Percentiles rank a stretch among this genome's conserved stretches.
phyloP scores from a whole-genome alignment of 345 rosid genomes.

The Hibiscus mutabilis region DNA sequence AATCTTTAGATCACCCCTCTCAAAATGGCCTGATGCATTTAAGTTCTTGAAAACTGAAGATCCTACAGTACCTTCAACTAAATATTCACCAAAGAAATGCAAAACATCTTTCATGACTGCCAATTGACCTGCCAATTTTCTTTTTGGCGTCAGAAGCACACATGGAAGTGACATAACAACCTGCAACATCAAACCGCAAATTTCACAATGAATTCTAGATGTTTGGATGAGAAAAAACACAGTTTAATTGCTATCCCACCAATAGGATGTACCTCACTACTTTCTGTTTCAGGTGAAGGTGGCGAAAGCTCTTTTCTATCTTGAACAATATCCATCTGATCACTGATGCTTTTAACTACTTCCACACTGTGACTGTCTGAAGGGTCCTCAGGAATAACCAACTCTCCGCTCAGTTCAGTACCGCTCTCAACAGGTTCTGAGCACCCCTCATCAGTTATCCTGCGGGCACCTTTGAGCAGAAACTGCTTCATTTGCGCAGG shows the following conservation, averaged over 20 bases:
- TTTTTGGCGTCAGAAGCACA: slow-evolving; percentile 82
- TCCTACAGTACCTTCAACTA: slow-evolving; percentile 92
- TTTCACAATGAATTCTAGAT: slow-evolving; percentile 16
- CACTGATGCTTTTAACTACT: slow-evolving; percentile 47
- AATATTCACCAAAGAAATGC: slow-evolving; percentile 86
- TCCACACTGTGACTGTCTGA: slow-evolving; percentile 37
- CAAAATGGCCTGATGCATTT: slow-evolving; percentile 39
- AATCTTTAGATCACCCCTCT: slow-evolving; percentile 58
- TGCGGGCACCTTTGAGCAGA: slow-evolving; percentile 72
- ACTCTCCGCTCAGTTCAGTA: slow-evolving; percentile 41
- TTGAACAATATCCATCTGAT: slow-evolving; percentile 47
- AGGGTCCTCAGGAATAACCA: slow-evolving; percentile 35
- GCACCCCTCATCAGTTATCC: slow-evolving; percentile 76
- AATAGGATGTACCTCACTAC: slow-evolving; percentile 52
- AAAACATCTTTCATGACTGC: slow-evolving; percentile 74
- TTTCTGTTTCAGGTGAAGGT: slow-evolving; percentile 59
- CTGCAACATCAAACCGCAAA: slow-evolving; percentile 37
- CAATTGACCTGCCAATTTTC: slow-evolving; percentile 83
- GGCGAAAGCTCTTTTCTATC: slow-evolving; percentile 50
- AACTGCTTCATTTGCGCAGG: slow-evolving; percentile 97
- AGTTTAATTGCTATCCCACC: neutral
- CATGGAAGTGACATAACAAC: slow-evolving; percentile 69
- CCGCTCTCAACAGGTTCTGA: slow-evolving; percentile 60
- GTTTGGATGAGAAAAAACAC: neutral
- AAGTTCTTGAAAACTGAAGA: slow-evolving; percentile 76